phyloP scores from a whole-genome alignment of 2,329 filamentous ascomycete species.

The Trichoderma sp. region DNA sequence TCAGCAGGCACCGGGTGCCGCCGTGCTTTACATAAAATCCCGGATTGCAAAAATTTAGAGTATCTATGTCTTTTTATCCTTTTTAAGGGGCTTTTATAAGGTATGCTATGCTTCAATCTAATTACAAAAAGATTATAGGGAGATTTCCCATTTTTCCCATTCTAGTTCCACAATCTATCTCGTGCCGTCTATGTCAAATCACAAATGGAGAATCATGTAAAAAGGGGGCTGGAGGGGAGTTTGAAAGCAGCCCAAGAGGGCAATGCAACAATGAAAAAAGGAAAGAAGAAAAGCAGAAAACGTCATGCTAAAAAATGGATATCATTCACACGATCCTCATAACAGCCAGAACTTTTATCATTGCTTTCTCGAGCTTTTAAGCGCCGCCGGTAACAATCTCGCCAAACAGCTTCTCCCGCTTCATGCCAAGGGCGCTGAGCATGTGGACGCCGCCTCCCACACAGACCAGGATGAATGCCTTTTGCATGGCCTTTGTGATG shows the following conservation, averaged over 20 bases:
- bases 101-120: background rate
- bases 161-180: background rate
- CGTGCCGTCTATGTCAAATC: background rate
- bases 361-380: background rate
- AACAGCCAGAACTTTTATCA: background rate
- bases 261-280: background rate
- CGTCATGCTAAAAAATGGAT: background rate
- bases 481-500: constrained; percentile 22
- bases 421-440: constrained; percentile 7
- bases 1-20: constrained; percentile 12
- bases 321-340: background rate
- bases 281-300: background rate
- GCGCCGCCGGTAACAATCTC: constrained; percentile 8
- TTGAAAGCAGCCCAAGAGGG: background rate
- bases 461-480: constrained; percentile 9
- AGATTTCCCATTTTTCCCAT: background rate
- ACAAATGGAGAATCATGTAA: background rate
- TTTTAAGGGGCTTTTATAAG: background rate
- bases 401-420: constrained; percentile 23
- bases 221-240: background rate
- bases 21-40: constrained; percentile 1
- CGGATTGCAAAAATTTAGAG: background rate
- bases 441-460: constrained; percentile 17
- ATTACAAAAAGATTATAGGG: background rate
- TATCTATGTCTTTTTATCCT: background rate